Conservation (phyloP, 495 filamentous ascomycete genomes). For the Penicillium cosmopolitanum region DNA sequence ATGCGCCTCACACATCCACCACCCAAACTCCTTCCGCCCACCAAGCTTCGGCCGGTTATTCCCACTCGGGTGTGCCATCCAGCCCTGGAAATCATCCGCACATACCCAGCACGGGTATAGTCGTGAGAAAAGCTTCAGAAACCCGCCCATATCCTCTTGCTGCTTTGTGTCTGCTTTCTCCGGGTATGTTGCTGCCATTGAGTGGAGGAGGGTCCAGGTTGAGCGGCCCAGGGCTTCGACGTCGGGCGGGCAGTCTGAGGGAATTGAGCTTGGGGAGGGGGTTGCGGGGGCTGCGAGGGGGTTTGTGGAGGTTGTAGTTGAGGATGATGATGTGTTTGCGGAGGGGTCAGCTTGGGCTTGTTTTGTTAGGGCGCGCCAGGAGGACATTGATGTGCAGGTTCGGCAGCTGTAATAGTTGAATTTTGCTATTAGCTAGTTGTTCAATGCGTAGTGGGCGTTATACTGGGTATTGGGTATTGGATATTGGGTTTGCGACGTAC, state of each 20-base stretch:
- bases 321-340: slow-evolving; percentile 27
- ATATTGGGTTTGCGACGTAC: slow-evolving; percentile 55
- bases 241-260: slow-evolving; percentile 56
- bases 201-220: slow-evolving; percentile 92
- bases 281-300: slow-evolving; percentile 21
- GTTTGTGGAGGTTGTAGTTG: slow-evolving; percentile 10
- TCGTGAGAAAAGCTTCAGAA: slow-evolving; percentile 76
- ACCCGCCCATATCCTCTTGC: slow-evolving; percentile 75
- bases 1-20: slow-evolving; percentile 97
- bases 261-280: slow-evolving; percentile 20
- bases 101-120: slow-evolving; percentile 96
- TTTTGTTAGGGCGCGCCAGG: slow-evolving; percentile 72
- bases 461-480: background rate
- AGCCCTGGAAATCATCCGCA: slow-evolving; percentile 85
- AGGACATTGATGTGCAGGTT: slow-evolving; percentile 75
- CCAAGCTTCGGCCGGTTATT: slow-evolving; percentile 67
- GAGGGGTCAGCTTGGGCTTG: slow-evolving; percentile 38
- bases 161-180: slow-evolving; percentile 61
- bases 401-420: slow-evolving; percentile 69
- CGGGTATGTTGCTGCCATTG: slow-evolving; percentile 87
- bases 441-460: no score
- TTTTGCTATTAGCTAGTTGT: no score
- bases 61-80: slow-evolving; percentile 68
- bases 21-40: slow-evolving; percentile 75
- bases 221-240: slow-evolving; percentile 81